These are phyloP conservation scores for Discostella stelligeroides DNA, from an alignment of 108 stramenopile species.

Conservation along the genomic window DNA sequence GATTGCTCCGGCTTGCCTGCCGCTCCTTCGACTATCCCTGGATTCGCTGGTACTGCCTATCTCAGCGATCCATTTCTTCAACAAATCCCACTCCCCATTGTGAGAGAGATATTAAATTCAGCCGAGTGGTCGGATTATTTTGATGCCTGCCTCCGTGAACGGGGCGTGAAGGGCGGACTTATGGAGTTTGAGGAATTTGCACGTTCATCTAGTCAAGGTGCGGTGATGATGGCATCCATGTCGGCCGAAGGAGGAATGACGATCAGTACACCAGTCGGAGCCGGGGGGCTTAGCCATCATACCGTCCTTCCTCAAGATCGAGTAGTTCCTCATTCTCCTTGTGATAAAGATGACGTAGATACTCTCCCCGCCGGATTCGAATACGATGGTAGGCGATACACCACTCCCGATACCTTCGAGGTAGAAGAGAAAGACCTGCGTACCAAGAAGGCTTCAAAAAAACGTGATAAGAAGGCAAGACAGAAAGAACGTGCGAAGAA, in stretches of 20 bases:
- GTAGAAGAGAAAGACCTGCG: slow-evolving; percentile 62
- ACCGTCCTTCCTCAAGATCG: slow-evolving; percentile 21
- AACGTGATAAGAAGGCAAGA: slow-evolving; percentile 75
- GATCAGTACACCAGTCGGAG: neutral
- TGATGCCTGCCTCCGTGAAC: slow-evolving; percentile 25
- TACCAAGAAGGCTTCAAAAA: slow-evolving; percentile 58
- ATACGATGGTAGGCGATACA: slow-evolving; percentile 14
- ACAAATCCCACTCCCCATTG: neutral
- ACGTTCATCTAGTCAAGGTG: slow-evolving; percentile 6
- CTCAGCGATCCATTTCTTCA: neutral
- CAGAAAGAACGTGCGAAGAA: slow-evolving; percentile 66
- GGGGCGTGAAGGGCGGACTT: slow-evolving; percentile 14
- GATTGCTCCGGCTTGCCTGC: neutral
- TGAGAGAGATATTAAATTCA: neutral
- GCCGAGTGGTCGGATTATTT: slow-evolving; percentile 37
- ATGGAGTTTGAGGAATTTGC: slow-evolving; percentile 21
- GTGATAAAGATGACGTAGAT: slow-evolving; percentile 3
- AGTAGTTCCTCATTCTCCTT: neutral
- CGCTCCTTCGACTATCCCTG: neutral
- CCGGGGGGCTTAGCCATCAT: neutral
- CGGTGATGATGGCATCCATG: neutral
- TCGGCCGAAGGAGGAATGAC: neutral
- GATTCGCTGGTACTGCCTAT: neutral
- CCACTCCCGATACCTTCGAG: slow-evolving; percentile 2
- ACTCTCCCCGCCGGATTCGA: slow-evolving; percentile 26